Evolutionary conservation across 306 rosid genomes (phyloP).

Genomic region (Prunus padus): DNA sequence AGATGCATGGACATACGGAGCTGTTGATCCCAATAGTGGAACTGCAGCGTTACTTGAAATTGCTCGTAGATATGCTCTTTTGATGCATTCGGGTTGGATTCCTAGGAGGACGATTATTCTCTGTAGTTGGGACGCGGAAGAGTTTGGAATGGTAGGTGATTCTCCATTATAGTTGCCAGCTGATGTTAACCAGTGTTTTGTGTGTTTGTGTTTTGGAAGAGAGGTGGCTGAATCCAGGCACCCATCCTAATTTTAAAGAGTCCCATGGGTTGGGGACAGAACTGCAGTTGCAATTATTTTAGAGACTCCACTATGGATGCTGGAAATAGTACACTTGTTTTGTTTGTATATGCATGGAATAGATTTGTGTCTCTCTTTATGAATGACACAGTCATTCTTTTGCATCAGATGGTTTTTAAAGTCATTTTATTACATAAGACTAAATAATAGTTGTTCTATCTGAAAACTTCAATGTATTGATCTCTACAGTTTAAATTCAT

Average conservation of each 20-base stretch:
- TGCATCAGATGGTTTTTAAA: slow-evolving; percentile 1
- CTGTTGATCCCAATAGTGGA: slow-evolving; percentile 97
- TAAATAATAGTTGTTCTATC: neutral
- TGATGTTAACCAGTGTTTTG: neutral
- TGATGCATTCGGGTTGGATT: slow-evolving; percentile 61
- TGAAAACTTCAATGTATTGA: neutral
- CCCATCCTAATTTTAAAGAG: neutral
- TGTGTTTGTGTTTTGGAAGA: neutral
- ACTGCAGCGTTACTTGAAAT: slow-evolving; percentile 89
- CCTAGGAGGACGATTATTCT: slow-evolving; percentile 66
- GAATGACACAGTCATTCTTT: slow-evolving; percentile 14
- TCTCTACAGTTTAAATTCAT: slow-evolving; percentile 16
- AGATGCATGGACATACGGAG: slow-evolving; percentile 98
- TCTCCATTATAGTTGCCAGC: slow-evolving; percentile 1
- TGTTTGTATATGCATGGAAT: neutral
- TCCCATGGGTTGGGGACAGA: too few relatives aligned
- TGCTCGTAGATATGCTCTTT: slow-evolving; percentile 74
- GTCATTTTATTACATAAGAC: neutral
- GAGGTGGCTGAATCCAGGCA: neutral
- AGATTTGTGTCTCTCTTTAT: neutral
- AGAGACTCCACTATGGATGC: neutral
- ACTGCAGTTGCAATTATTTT: neutral
- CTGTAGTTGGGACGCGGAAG: slow-evolving; percentile 53
- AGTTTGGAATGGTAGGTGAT: slow-evolving; percentile 43
- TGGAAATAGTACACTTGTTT: neutral